Evolutionary conservation across 352 stramenopile species (phyloP).

Genomic region (Discostella stelligera): DNA sequence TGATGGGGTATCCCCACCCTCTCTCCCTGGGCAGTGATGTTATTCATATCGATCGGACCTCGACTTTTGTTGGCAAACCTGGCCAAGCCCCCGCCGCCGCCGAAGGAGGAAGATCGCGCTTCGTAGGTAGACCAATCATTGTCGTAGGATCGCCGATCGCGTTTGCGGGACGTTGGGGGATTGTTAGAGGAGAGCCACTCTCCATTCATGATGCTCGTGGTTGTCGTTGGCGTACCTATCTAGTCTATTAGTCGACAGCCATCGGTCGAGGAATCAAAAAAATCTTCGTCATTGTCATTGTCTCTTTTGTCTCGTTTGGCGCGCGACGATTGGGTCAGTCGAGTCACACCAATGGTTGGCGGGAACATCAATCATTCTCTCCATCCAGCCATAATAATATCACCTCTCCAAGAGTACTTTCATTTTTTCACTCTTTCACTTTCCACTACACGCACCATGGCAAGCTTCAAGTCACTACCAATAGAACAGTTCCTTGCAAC

Average conservation of each 20-base stretch:
- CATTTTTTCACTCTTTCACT: too few relatives aligned
- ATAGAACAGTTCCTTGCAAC: conserved; percentile 59
- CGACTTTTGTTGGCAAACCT: conserved; percentile 3
- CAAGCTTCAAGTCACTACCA: conserved; percentile 37
- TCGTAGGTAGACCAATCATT: conserved; percentile 27
- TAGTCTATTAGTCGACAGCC: too few relatives aligned
- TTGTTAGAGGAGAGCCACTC: conserved; percentile 26
- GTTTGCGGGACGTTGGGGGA: conserved; percentile 10
- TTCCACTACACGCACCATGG: neutral
- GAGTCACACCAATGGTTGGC: too few relatives aligned
- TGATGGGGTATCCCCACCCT: conserved; percentile 12
- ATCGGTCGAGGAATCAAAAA: too few relatives aligned
- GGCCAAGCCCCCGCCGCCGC: neutral
- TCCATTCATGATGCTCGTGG: conserved; percentile 5
- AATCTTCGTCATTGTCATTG: too few relatives aligned
- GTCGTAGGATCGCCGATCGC: conserved; percentile 23
- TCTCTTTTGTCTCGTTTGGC: too few relatives aligned
- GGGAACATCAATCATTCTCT: conserved; percentile 1
- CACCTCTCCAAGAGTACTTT: too few relatives aligned
- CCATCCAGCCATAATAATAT: too few relatives aligned
- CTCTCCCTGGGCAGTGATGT: conserved; percentile 21
- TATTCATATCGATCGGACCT: conserved; percentile 11
- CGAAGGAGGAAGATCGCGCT: conserved; percentile 6
- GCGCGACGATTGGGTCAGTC: too few relatives aligned
- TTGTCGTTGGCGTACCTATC: too few relatives aligned